Evolutionary conservation across 306 rosid species (phyloP), one percentile per base, ranked within the genome.

Genomic region (Abrus precatorius): DNA sequence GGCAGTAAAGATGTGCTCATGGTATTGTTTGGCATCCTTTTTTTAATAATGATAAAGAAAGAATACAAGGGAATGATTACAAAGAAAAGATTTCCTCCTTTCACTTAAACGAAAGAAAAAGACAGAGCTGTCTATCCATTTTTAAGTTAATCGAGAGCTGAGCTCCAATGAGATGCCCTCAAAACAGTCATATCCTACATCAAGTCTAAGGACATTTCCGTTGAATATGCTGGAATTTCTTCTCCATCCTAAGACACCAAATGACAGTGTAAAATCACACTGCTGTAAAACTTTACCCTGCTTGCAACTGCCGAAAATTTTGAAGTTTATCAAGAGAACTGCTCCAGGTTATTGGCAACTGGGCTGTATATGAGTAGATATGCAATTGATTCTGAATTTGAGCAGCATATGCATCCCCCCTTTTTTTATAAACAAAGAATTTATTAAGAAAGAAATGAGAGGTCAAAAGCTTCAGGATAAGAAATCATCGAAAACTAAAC

Each of bases 331-430:
- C 38, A 54, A 44, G 59, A 56, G 69, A 55, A 9, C 48, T 41
- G 54, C 57, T 53, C 56, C 65, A 41, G 44, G 52, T 28, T 48
- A 61, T 48, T 80, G 64, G 72, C 78, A 62, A 50, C 55, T 63
- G 57, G 29, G 12, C 52, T 50, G 66, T 13, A 10, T 80, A 63
- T 40, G 28, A 72, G 49, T 75, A 52, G 1, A 33, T 41, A 0
- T 30, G 67, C 30, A 50, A 10, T 64, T 50, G 47, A 52, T 70
- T 62, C 38, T 48, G 64, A 76, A 43, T 69, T 43, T 30, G 67
- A 60, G 12, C 40, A 59, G 40, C 62, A 8, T 8, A 41, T 70
- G 43, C 33, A 50, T 41, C 36, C 7, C 2, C 6, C 14, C 27
- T 43, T 41, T 43, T 66, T 27, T 33, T 12, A 61, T 67, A 10